Base-by-base conservation (phyloP, 139 green algal species). In the Yamagishiella unicocca region DNA sequence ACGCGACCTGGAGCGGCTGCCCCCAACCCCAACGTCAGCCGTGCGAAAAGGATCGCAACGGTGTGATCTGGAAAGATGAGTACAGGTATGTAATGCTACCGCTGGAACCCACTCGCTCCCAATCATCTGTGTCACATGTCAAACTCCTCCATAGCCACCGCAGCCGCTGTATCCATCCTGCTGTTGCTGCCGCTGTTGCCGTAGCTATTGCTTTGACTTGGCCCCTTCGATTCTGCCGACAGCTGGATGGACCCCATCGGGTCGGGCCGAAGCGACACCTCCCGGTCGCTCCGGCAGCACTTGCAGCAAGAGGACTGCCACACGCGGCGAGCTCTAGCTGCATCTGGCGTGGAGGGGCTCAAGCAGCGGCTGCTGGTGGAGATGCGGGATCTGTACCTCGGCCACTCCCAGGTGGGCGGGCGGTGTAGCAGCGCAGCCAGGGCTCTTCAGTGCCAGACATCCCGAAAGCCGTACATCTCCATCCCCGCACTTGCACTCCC, bases 181-280 rank as follows among this genome's bases (percentile, higher is more conserved):
- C n/a, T n/a, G n/a, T n/a, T n/a, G n/a, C n/a, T n/a, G n/a, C n/a
- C n/a, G n/a, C n/a, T n/a, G n/a, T n/a, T n/a, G n/a, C n/a, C n/a
- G n/a, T n/a, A n/a, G n/a, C n/a, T n/a, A n/a, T n/a, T n/a, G n/a
- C n/a, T n/a, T n/a, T n/a, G n/a, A n/a, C n/a, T n/a, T n/a, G n/a
- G n/a, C n/a, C n/a, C n/a, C n/a, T n/a, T n/a, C n/a, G n/a, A n/a
- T n/a, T n/a, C n/a, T n/a, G n/a, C n/a, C n/a, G n/a, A 4, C 78
- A 85, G 78, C 38, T 85, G 78, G 78, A 85, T 85, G 78, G 78
- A 85, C 19, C 29, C 78, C 3, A 0, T 27, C n/a, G 31, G 22
- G 2, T 1, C 9, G 2, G 68, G 19, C 68, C 24, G 9, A 5
- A 58, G 50, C 50, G 17, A 17, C 50, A 58, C 14, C 50, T 12